These are phyloP conservation scores for Lepraria neglecta DNA, from an alignment of 495 filamentous ascomycete genomes.

Conservation along the genomic window DNA sequence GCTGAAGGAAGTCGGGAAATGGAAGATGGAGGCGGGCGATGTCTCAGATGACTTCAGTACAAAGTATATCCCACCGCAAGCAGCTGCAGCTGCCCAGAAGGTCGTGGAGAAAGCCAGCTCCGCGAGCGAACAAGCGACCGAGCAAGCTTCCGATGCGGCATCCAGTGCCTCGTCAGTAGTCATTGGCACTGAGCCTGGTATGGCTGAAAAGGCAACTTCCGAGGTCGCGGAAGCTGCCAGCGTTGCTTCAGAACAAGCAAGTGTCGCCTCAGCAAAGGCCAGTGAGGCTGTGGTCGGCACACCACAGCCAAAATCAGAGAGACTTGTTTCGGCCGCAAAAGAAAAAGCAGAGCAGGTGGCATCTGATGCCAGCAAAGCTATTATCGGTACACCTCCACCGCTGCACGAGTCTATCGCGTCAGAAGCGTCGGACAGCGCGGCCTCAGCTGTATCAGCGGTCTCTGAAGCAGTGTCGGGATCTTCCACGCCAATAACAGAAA, in stretches of 20 bases:
- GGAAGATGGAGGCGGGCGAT: slow-evolving; percentile 78
- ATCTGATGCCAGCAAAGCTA: slow-evolving; percentile 29
- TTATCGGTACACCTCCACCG: slow-evolving; percentile 28
- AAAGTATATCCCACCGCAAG: slow-evolving; percentile 44
- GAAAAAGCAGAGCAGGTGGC: slow-evolving; percentile 21
- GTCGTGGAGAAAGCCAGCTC: slow-evolving; percentile 38
- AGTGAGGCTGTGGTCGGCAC: slow-evolving; percentile 32
- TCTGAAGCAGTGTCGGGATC: slow-evolving; percentile 28
- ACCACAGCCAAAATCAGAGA: slow-evolving; percentile 31
- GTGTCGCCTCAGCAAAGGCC: slow-evolving; percentile 4
- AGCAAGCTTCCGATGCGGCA: slow-evolving; percentile 31
- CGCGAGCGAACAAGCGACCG: slow-evolving; percentile 33
- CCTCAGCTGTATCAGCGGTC: slow-evolving; percentile 24
- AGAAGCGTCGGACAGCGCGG: slow-evolving; percentile 24
- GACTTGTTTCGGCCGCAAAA: slow-evolving; percentile 32
- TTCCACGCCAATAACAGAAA: slow-evolving; percentile 20
- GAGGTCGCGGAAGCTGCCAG: slow-evolving; percentile 24
- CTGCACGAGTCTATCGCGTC: slow-evolving; percentile 28
- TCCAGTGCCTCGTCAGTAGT: slow-evolving; percentile 34
- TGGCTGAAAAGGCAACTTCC: slow-evolving; percentile 30
- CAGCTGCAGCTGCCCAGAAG: slow-evolving; percentile 40
- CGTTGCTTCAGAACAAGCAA: slow-evolving; percentile 10
- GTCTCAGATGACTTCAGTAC: slow-evolving; percentile 67
- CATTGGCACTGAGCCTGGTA: slow-evolving; percentile 27
- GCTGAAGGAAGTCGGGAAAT: slow-evolving; percentile 76